These are phyloP conservation scores for Plasmodium billcollinsi DNA, from an alignment of 169 alveolate species.

Conservation along the genomic window DNA sequence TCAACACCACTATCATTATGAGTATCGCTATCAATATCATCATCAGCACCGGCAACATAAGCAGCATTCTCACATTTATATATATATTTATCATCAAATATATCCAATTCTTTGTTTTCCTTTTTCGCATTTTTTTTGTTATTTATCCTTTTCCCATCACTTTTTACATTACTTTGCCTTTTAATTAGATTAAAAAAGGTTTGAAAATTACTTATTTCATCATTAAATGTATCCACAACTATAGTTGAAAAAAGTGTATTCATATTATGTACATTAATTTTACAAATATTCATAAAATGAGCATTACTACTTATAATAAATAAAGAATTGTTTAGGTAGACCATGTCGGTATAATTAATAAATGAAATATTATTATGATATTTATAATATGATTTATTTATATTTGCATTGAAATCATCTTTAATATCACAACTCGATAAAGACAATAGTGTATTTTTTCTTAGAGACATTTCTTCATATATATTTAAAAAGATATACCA, in stretches of 20 bases:
- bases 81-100: not conserved
- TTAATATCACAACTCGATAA: not conserved
- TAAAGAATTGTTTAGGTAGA: conserved; percentile 40
- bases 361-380: conserved; percentile 66
- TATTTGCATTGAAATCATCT: not conserved
- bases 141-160: not conserved
- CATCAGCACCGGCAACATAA: too few species aligned
- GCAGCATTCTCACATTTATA: too few species aligned
- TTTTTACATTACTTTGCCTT: not conserved
- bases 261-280: conserved; percentile 59
- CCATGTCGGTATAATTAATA: conserved; percentile 71
- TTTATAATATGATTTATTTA: not conserved
- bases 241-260: conserved; percentile 48
- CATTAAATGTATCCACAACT: conserved; percentile 15
- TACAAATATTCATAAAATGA: conserved; percentile 72
- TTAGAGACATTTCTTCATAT: conserved; percentile 70
- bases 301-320: conserved; percentile 72
- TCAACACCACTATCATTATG: too few species aligned
- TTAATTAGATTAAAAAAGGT: conserved; percentile 4
- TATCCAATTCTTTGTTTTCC: not conserved
- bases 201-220: conserved; percentile 10
- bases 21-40: too few species aligned
- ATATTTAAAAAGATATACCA: conserved; percentile 73
- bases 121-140: not conserved
- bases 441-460: not conserved